A percentile compares a stretch with the other conserved stretches of the same genome.
These are phyloP conservation scores for Thalassiosira livingstoniorum DNA, from an alignment of 352 stramenopile genomes.

Conservation along the genomic window DNA sequence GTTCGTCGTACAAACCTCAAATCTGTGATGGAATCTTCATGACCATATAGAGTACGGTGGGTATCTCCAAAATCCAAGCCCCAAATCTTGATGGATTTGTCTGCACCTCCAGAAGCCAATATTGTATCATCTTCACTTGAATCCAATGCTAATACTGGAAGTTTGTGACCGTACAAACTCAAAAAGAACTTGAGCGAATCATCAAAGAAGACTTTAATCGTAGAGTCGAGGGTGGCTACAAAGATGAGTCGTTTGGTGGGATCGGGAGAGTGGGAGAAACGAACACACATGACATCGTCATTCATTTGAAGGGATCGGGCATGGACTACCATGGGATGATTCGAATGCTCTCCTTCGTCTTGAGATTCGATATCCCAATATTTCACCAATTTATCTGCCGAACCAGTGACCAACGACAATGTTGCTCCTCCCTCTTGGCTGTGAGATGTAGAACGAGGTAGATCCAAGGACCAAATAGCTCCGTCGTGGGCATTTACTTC, in stretches of 20 bases:
- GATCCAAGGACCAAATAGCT: conserved; percentile 96
- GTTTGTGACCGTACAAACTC: conserved; percentile 98
- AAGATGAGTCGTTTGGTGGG: conserved; percentile 83
- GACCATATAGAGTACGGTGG: conserved; percentile 98
- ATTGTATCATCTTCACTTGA: conserved; percentile 97
- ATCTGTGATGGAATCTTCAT: conserved; percentile 98
- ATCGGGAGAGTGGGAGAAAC: conserved; percentile 94
- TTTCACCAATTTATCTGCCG: conserved; percentile 97
- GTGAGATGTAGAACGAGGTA: conserved; percentile 75
- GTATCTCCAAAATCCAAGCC: conserved; percentile 99
- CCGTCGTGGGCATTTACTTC: conserved; percentile 89
- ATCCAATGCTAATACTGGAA: conserved; percentile 98
- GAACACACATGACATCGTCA: conserved; percentile 97
- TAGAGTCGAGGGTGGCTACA: conserved; percentile 91
- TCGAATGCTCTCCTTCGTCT: conserved; percentile 45
- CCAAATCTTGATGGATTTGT: conserved; percentile 99
- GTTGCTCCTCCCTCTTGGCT: conserved; percentile 89
- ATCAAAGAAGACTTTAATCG: conserved; percentile 99
- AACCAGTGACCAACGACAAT: conserved; percentile 96
- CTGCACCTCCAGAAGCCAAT: conserved; percentile 95
- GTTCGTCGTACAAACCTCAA: conserved; percentile 93
- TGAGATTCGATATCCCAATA: conserved; percentile 98
- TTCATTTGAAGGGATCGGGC: conserved; percentile 97
- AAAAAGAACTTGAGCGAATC: conserved; percentile 99
- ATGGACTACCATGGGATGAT: conserved; percentile 93